Base-by-base conservation (phyloP, 305 asterid genomes). In the Fraxinus latifolia region DNA sequence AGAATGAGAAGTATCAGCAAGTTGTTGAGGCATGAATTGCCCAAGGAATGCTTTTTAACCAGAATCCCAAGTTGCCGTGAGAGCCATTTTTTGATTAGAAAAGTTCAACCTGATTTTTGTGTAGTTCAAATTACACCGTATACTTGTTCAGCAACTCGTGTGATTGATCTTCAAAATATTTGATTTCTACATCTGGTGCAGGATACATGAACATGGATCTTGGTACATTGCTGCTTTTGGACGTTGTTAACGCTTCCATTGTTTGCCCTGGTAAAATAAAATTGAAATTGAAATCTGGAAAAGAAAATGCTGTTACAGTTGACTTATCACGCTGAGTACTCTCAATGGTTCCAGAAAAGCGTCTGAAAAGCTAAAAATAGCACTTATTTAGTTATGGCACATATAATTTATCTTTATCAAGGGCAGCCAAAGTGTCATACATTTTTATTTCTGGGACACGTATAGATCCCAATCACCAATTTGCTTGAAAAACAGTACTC, bases 371-470 rank as follows among this genome's bases (percentile, higher is more conserved):
- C 58, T 58, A n/a, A 73, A 33, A 78, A 0, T 21, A 32, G 80
- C 77, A 33, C 42, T 62, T 23, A 58, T 62, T 9, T 21, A 62
- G 32, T 23, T 62, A 14, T 17, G 27, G 34, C 15, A 23, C 72
- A 23, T 21, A 62, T n/a, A 6, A 3, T 23, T 23, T 9, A 53
- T 53, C 8, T 39, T 39, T 53, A 53, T 73, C 29, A 72, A 12
- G 39, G 55, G 62, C 53, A 21, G 77, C 85, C 60, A 15, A 1
- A 4, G 29, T 19, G 12, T 58, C 15, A 3, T 19, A 2, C 76
- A 79, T 8, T 29, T 79, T 87, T 87, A 87, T 87, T 87, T 80
- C 83, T 65, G 67, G 76, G 79, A 80, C 44, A 65, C 33, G 74
- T 76, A 17, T 70, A 47, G 65, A 78, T 55, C 31, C 27, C 21